phyloP scores from a whole-genome alignment of 2,329 filamentous ascomycete genomes.

The Curvularia eragrostidis region DNA sequence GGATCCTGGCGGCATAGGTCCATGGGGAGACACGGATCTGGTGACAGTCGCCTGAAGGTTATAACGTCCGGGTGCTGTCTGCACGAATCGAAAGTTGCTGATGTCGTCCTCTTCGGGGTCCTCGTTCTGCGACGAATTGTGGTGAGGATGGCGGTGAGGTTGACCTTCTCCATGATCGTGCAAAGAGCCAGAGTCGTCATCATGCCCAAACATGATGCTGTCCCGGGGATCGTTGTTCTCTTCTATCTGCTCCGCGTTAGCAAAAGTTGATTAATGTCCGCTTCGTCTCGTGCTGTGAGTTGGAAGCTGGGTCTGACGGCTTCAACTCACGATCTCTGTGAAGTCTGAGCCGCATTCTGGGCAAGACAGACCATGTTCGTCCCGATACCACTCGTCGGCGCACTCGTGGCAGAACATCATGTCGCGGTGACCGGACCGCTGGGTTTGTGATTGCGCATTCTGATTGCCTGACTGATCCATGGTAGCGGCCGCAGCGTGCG shows the following conservation, averaged over 20 bases:
- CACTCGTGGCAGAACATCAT: slow-evolving; percentile 89
- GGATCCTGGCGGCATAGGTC: slow-evolving; percentile 30
- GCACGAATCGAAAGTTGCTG: slow-evolving; percentile 54
- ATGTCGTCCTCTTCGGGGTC: slow-evolving; percentile 60
- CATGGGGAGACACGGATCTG: slow-evolving; percentile 39
- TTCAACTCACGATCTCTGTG: slow-evolving; percentile 78
- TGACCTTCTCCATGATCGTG: slow-evolving; percentile 36
- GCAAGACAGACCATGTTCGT: slow-evolving; percentile 73
- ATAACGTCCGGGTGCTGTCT: slow-evolving; percentile 45
- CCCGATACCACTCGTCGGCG: slow-evolving; percentile 78
- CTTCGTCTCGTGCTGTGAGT: slow-evolving; percentile 12
- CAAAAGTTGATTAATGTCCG: slow-evolving; percentile 5
- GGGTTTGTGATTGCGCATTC: slow-evolving; percentile 25
- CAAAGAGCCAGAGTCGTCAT: slow-evolving; percentile 40
- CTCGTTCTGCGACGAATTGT: slow-evolving; percentile 59
- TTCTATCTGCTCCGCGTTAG: slow-evolving; percentile 53
- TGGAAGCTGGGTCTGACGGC: slow-evolving; percentile 16
- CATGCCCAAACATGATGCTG: slow-evolving; percentile 35
- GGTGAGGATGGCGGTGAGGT: slow-evolving; percentile 46
- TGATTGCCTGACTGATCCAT: slow-evolving; percentile 35
- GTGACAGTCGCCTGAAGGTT: slow-evolving; percentile 47
- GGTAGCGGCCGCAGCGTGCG: slow-evolving; percentile 13
- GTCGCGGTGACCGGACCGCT: slow-evolving; percentile 57
- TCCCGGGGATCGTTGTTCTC: slow-evolving; percentile 69
- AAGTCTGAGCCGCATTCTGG: slow-evolving; percentile 79